Conservation (phyloP, 1,284 basidiomycete species). For the Ganoderma lucidum region DNA sequence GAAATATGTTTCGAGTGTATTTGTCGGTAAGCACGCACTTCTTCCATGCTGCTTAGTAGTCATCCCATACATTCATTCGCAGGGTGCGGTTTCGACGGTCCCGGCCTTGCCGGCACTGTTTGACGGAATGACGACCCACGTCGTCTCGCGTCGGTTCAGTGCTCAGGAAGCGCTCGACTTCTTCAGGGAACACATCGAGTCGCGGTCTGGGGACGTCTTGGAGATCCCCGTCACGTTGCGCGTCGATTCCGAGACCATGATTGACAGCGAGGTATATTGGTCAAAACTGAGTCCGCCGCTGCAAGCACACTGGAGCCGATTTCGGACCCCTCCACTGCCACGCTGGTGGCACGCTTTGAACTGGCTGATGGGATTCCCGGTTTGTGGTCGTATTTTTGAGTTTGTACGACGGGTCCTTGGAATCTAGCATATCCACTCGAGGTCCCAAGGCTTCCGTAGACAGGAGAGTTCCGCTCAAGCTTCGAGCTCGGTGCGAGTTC, state of each 20-base stretch:
- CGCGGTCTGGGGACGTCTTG: too few relatives aligned
- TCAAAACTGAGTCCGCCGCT: background rate
- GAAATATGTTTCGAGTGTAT: conserved; percentile 18
- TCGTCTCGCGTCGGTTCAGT: conserved; percentile 10
- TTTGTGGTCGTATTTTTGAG: background rate
- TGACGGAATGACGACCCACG: conserved; percentile 19
- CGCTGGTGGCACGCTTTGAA: background rate
- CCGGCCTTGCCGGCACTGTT: conserved; percentile 12
- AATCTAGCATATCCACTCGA: background rate
- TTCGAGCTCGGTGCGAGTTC: too few relatives aligned
- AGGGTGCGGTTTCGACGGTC: too few relatives aligned
- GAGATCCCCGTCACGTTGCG: too few relatives aligned
- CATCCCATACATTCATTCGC: too few relatives aligned
- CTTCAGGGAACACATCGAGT: background rate
- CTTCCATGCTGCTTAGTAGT: too few relatives aligned
- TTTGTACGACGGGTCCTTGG: too few relatives aligned
- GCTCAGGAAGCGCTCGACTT: conserved; percentile 20
- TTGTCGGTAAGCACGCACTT: conserved; percentile 12
- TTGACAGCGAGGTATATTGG: conserved; percentile 14
- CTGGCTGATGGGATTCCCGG: background rate
- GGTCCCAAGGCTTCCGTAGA: background rate
- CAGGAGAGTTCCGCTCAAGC: background rate
- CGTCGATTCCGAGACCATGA: too few relatives aligned
- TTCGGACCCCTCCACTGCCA: conserved; percentile 4
- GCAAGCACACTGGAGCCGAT: background rate